Evolutionary conservation across 345 rosid genomes (phyloP), one percentile per base, ranked within the genome.

Genomic region (Citrus maxima): DNA sequence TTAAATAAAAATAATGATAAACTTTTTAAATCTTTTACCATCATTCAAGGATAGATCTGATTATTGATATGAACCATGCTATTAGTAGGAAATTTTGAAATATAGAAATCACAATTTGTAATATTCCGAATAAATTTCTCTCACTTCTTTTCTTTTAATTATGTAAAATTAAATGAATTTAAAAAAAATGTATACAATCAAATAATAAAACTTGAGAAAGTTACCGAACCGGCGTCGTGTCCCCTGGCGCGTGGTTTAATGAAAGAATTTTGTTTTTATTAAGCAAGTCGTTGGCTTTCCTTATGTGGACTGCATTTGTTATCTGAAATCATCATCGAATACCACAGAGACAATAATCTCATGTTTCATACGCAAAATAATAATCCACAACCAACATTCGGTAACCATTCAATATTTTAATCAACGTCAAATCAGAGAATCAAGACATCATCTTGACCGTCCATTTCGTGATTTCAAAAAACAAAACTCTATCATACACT

Each of bases 291-390:
- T 22, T 24, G 30, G 46, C 24, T 72, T 75, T 62, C 61, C 21
- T 40, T 30, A 10, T 63, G 78, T 63, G 78, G 78, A 64, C 78
- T 30, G 34, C 78, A 46, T 49, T 75, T 16, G 49, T 64, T n/a
- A 22, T 64, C 62, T n/a, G 21, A 19, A 37, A 75, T 75, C 16
- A 63, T 42, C 42, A 6, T 46, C 7, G 46, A 30, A 22, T 21
- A 49, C 49, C 32, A 2, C 62, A 3, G 3, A 7, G 13, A 24
- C 2, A 35, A 32, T 12, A 14, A 49, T 64, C 78, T 27, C 25
- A 16, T 64, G 61, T 56, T 2, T 61, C 66, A 58, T 30, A 56
- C 2, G 6, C n/a, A 60, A 25, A 13, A 6, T 42, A 42, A 51
- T 0, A 3, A 49, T 28, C 46, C 32, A 64, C 28, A 16, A 74